A percentile compares a stretch with the other conserved stretches of the same genome.
Evolutionary conservation across 2,329 filamentous ascomycete species (phyloP).

Genomic region (Ustilaginoidea virens): DNA sequence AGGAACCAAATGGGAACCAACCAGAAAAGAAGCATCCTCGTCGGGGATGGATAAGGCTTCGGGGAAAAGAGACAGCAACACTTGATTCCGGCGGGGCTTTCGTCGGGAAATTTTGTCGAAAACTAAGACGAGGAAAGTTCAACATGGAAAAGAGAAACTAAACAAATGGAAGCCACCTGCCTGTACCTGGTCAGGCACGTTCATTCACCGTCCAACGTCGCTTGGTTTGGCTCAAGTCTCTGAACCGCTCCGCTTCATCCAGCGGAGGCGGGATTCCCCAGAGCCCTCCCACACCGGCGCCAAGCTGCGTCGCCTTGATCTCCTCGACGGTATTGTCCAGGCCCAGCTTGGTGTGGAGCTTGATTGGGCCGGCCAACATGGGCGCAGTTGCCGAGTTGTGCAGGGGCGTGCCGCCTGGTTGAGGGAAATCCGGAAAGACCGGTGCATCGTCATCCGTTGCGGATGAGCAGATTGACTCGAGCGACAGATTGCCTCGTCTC

Average conservation of each 20-base stretch:
- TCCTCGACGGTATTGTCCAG: conserved; percentile 17
- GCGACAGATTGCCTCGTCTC: background rate
- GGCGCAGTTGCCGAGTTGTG: conserved; percentile 11
- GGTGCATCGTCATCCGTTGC: conserved; percentile 7
- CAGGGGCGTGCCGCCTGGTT: conserved; percentile 2
- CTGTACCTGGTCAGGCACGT: conserved; percentile 12
- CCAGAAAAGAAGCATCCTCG: background rate
- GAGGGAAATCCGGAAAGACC: conserved; percentile 1
- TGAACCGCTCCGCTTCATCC: conserved; percentile 27
- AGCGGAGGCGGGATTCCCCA: conserved; percentile 29
- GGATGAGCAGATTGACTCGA: background rate
- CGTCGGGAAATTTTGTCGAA: too few relatives aligned
- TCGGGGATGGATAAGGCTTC: too few relatives aligned
- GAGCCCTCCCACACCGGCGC: conserved; percentile 23
- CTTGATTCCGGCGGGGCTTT: too few relatives aligned
- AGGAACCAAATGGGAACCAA: background rate
- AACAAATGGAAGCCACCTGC: too few relatives aligned
- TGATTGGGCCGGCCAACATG: conserved; percentile 20
- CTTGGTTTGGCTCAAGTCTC: conserved; percentile 32
- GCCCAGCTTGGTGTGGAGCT: conserved; percentile 16
- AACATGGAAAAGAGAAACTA: background rate
- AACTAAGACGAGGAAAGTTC: background rate
- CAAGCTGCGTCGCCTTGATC: conserved; percentile 18
- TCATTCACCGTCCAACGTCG: conserved; percentile 42
- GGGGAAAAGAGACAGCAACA: too few relatives aligned